Base-by-base conservation (phyloP, 106 monocot genomes). In the Xerophyta viscosa region DNA sequence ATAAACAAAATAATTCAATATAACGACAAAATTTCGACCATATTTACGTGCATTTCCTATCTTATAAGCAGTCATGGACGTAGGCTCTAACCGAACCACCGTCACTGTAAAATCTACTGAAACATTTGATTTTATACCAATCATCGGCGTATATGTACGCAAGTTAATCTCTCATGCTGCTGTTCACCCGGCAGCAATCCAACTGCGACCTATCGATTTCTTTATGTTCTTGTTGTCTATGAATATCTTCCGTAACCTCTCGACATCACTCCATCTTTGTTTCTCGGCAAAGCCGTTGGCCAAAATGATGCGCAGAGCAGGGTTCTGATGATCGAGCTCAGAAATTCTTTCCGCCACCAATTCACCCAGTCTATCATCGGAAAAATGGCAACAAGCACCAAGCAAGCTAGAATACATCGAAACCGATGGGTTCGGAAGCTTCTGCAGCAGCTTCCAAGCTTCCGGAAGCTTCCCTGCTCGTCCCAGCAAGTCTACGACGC, bases 201-300 rank as follows among this genome's bases (percentile, higher is more conserved):
- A 61, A 42, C 77, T 77, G 20, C 30, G 60, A 41, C 77, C 70
- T 48, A 41, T 60, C n/a, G 18, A 10, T 56, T 71, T 77, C 18
- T 46, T 48, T n/a, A 66, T 26, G 21, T 41, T n/a, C n/a, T n/a
- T 24, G 31, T 14, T 66, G 6, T 50, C 24, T 11, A 2, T 22
- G n/a, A 64, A 20, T 39, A 27, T 58, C 13, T 54, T 52, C 42
- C 77, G 66, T 41, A 68, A 36, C 7, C 37, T 72, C 31, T 72
- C 63, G 14, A 67, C 77, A 19, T 67, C 67, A 30, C 48, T 54
- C 61, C 66, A 78, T 58, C 71, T 78, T 24, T 56, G 66, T 23
- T 62, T 12, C 29, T 17, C 63, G 3, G 77, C 77, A 62, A 66
- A 72, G 20, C 71, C 50, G 52, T 62, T 68, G 14, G 71, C 56